Percentiles rank a stretch among this genome's conserved stretches.
phyloP scores from a whole-genome alignment of 768 basidiomycete species.

The Suillus variegatus region DNA sequence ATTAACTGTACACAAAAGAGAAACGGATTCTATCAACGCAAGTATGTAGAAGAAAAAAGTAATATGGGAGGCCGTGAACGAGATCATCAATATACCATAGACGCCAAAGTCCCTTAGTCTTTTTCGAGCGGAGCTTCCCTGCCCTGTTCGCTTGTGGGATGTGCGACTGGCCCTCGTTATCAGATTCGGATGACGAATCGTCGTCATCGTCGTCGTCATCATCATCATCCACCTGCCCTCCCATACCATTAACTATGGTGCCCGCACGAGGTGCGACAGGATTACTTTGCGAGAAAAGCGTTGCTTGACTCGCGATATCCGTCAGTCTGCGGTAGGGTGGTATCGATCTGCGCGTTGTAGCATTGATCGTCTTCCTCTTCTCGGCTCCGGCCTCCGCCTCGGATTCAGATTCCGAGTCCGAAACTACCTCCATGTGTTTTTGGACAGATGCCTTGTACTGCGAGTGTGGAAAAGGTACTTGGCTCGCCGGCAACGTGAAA shows the following conservation, averaged over 20 bases:
- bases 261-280: slow-evolving; percentile 27
- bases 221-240: slow-evolving; percentile 9
- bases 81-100: neutral
- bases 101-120: slow-evolving; percentile 21
- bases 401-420: slow-evolving; percentile 35
- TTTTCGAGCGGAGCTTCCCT: slow-evolving; percentile 37
- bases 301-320: slow-evolving; percentile 42
- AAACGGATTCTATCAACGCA: neutral
- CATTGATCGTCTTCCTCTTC: slow-evolving; percentile 14
- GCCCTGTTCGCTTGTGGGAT: slow-evolving; percentile 62
- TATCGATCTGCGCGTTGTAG: slow-evolving; percentile 13
- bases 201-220: slow-evolving; percentile 40
- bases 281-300: slow-evolving; percentile 38
- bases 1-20: neutral
- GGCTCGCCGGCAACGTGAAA: slow-evolving; percentile 56
- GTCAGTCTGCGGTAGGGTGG: slow-evolving; percentile 49
- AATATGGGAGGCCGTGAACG: no score
- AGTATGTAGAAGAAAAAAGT: neutral
- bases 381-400: slow-evolving; percentile 37
- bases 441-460: slow-evolving; percentile 33
- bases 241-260: slow-evolving; percentile 27
- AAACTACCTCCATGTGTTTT: slow-evolving; percentile 14
- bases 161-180: slow-evolving; percentile 42
- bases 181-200: slow-evolving; percentile 38
- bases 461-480: slow-evolving; percentile 55